Evolutionary conservation across 2,329 filamentous ascomycete species (phyloP).

Genomic region (Ceratocystis eucalypticola): DNA sequence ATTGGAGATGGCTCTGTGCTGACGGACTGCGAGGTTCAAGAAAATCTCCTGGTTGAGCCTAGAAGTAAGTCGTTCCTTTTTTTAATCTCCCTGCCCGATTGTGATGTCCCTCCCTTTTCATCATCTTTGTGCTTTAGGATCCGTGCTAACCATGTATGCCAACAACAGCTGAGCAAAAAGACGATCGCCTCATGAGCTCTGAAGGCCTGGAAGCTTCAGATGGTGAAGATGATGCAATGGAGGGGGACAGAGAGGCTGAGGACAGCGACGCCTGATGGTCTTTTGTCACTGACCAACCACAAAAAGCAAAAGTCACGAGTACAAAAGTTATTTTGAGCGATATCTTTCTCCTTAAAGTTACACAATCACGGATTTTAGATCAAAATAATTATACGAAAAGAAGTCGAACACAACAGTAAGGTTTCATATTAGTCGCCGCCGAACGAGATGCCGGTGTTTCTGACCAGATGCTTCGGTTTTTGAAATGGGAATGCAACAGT

Average conservation of each 20-base stretch:
- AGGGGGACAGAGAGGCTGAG: constrained; percentile 35
- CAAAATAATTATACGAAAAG: too few species aligned
- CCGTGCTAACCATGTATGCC: constrained; percentile 16
- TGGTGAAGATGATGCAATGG: constrained; percentile 36
- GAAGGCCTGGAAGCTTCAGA: constrained; percentile 51
- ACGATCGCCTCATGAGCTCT: constrained; percentile 54
- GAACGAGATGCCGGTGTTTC: background rate
- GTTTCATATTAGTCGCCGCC: background rate
- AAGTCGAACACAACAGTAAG: background rate
- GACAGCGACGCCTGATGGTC: background rate
- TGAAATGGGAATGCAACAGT: background rate
- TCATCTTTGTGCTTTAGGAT: background rate
- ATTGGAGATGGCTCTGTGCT: constrained; percentile 72
- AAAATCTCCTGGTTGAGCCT: constrained; percentile 75
- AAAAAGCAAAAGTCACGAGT: background rate
- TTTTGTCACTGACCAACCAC: background rate
- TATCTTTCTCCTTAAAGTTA: background rate
- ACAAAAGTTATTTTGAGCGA: background rate
- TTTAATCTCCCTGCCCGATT: background rate
- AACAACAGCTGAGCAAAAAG: constrained; percentile 48
- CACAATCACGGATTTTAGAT: background rate
- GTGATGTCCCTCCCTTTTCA: background rate
- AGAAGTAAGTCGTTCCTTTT: constrained; percentile 40
- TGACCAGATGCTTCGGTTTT: background rate
- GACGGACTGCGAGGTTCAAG: constrained; percentile 84